phyloP scores from a whole-genome alignment of 441 rosid genomes.

The Eutrema salsugineum region DNA sequence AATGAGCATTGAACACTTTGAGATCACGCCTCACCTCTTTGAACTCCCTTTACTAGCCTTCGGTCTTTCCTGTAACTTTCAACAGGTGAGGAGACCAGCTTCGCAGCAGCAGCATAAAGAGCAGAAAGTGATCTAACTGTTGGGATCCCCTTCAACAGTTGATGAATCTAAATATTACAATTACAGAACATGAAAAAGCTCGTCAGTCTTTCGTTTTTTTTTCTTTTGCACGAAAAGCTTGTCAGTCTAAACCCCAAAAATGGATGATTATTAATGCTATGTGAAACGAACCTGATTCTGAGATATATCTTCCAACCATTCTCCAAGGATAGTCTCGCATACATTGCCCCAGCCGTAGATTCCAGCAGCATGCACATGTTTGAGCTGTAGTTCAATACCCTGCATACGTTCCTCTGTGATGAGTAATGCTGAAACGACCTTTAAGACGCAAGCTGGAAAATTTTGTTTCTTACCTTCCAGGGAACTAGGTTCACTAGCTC shows the following conservation, averaged over 20 bases:
- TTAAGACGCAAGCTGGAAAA: not conserved
- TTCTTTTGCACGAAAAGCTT: not conserved
- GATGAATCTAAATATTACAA: constrained; percentile 52
- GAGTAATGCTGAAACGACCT: constrained; percentile 10
- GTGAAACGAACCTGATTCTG: constrained; percentile 79
- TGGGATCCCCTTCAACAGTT: constrained; percentile 78
- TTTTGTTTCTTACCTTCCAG: constrained; percentile 72
- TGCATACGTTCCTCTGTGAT: constrained; percentile 43
- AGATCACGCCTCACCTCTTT: constrained; percentile 68
- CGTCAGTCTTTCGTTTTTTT: not conserved
- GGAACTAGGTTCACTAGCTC: constrained; percentile 96
- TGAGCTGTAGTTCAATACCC: constrained; percentile 96
- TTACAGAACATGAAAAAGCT: constrained; percentile 20
- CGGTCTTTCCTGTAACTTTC: constrained; percentile 90
- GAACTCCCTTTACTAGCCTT: constrained; percentile 85
- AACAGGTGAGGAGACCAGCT: constrained; percentile 86
- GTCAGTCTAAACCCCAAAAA: not conserved
- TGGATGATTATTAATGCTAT: not conserved
- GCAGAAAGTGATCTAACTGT: constrained; percentile 78
- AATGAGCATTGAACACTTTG: not conserved
- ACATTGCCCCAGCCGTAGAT: constrained; percentile 92
- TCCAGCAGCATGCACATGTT: constrained; percentile 88
- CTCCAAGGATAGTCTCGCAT: constrained; percentile 86
- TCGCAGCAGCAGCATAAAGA: constrained; percentile 80
- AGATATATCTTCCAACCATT: constrained; percentile 98